Evolutionary conservation across 192 early-diverging fungal genomes (phyloP), one percentile per base, ranked within the genome.

Genomic region (Helicostylum pulchrum): DNA sequence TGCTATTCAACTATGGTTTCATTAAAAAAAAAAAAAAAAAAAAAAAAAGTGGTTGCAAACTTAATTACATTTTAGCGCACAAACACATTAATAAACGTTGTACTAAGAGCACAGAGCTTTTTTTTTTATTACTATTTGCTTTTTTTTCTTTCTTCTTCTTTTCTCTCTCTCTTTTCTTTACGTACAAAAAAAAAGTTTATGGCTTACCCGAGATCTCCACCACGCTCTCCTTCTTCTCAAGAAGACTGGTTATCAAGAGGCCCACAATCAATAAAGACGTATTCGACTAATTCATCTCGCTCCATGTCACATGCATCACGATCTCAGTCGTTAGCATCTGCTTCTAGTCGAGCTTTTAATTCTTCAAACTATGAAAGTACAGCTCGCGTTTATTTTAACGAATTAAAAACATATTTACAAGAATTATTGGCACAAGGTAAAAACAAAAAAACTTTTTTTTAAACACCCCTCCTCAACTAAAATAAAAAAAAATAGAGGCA

Each of bases 371-470:
- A 67, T 51, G 60, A 70, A 19, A 48, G 6, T 50, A 47, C 43
- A 32, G 71, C 71, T 14, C 64, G 60, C 5, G 58, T 63, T n/a
- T 66, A 72, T 54, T 66, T 66, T 61, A 15, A 23, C 8, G 71
- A 72, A 39, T 43, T 72, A 21, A 61, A 62, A 23, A 46, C 42
- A 31, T 66, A 72, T 48, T 51, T 72, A 20, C 26, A 32, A 5
- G 39, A 39, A n/a, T 67, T 66, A 30, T 23, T 72, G 21, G 43
- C 50, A 42, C 66, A 72, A 63, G 71, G 71, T 72, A 72, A 53
- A 17, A 19, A 49, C 32, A 49, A 61, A 31, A n/a, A 66, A 36
- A 34, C 1, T 32, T 50, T 48, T 36, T 31, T 48, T 36, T 31
- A 62, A 47, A 12, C 11, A 62, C 19, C 21, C 6, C 15, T 21